Percentiles rank a stretch among this genome's conserved stretches.
phyloP scores from a whole-genome alignment of 2,329 filamentous ascomycete genomes.

The Gaeumannomyces tritici region DNA sequence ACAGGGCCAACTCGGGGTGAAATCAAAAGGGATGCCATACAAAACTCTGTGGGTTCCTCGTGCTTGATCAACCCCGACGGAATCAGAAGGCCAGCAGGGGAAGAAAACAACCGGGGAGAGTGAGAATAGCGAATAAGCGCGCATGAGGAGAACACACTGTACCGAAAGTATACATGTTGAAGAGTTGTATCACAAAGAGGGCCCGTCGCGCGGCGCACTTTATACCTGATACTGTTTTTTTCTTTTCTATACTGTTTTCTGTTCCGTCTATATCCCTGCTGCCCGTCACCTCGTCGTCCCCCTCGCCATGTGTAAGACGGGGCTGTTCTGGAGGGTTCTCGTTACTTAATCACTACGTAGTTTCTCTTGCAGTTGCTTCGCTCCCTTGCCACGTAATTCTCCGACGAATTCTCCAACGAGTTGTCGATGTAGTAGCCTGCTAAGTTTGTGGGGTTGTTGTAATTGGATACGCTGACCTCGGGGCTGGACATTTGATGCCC shows the following conservation, averaged over 20 bases:
- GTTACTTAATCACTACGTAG: too few species aligned
- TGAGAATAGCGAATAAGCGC: background rate
- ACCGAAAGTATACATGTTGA: background rate
- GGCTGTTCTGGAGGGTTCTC: too few species aligned
- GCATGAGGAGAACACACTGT: background rate
- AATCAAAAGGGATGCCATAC: background rate
- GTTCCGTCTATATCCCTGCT: background rate
- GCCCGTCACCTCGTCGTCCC: background rate
- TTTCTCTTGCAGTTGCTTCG: too few species aligned
- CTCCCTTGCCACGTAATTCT: too few species aligned
- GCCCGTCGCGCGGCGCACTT: background rate
- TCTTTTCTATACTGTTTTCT: background rate
- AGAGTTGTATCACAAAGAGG: background rate
- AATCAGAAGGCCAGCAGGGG: too few species aligned
- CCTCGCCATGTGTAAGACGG: background rate
- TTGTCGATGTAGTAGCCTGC: too few species aligned
- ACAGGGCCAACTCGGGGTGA: background rate
- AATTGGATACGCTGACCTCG: too few species aligned
- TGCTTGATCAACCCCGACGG: background rate
- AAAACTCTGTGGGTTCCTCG: background rate
- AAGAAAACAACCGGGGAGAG: background rate
- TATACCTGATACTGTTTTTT: background rate
- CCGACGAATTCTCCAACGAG: too few species aligned
- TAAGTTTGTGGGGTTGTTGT: too few species aligned
- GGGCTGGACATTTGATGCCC: too few species aligned